phyloP scores from a whole-genome alignment of 148 eudicot species.

The Vaccinium darrowii region DNA sequence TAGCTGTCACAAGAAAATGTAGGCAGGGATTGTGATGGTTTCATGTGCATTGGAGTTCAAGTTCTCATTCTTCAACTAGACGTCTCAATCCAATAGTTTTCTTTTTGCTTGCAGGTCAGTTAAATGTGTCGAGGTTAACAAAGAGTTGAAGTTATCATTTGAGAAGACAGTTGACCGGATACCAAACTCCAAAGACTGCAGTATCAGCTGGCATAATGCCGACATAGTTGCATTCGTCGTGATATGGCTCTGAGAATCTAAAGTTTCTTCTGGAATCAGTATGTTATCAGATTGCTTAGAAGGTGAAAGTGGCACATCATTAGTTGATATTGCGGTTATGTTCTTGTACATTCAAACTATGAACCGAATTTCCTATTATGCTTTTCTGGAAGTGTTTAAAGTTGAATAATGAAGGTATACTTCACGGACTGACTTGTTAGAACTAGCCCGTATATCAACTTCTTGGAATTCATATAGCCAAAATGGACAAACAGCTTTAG shows the following conservation, averaged over 20 bases:
- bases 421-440: neutral
- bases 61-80: slow-evolving; percentile 10
- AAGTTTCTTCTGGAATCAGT: neutral
- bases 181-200: slow-evolving; percentile 56
- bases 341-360: neutral
- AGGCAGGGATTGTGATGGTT: slow-evolving; percentile 34
- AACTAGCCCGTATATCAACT: neutral
- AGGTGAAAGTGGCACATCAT: neutral
- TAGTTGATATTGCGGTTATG: neutral
- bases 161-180: slow-evolving; percentile 81
- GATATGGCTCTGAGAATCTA: neutral
- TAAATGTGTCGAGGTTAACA: slow-evolving; percentile 89
- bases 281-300: neutral
- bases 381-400: neutral
- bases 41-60: slow-evolving; percentile 1
- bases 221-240: slow-evolving; percentile 28
- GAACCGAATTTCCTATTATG: neutral
- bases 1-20: slow-evolving; percentile 84
- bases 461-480: neutral
- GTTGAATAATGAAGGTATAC: neutral
- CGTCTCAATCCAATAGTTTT: neutral
- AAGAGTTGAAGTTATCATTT: slow-evolving; percentile 82
- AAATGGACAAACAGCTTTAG: slow-evolving; percentile 1
- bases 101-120: slow-evolving; percentile 53
- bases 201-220: slow-evolving; percentile 90